Percentiles rank a stretch among this genome's conserved stretches.
Conservation (phyloP, 1,284 basidiomycete genomes). For the Fistulinella cinereoalba region DNA sequence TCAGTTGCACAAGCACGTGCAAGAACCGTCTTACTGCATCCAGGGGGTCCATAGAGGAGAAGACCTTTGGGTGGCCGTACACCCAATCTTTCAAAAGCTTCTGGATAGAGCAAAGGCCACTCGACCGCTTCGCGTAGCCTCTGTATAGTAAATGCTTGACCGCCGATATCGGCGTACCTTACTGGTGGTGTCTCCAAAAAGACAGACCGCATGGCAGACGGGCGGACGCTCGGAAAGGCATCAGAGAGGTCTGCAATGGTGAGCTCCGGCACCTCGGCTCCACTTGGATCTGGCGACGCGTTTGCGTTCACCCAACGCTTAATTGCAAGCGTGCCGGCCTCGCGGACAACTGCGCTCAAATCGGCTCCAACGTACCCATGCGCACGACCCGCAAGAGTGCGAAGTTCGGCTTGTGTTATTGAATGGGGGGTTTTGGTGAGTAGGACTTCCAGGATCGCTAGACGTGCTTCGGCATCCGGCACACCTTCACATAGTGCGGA, state of each 20-base stretch:
- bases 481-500: conserved; percentile 57
- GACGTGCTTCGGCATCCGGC: conserved; percentile 81
- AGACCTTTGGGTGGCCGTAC: conserved; percentile 89
- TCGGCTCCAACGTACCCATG: conserved; percentile 99
- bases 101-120: conserved; percentile 89
- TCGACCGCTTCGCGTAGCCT: conserved; percentile 88
- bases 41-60: conserved; percentile 94
- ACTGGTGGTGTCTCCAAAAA: conserved; percentile 86
- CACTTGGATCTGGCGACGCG: conserved; percentile 10
- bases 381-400: conserved; percentile 70
- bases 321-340: conserved; percentile 90
- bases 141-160: conserved; percentile 76
- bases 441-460: conserved; percentile 81
- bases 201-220: conserved; percentile 92
- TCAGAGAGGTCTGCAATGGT: conserved; percentile 64
- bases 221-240: conserved; percentile 78
- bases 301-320: conserved; percentile 67
- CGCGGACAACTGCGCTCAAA: conserved; percentile 86
- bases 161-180: conserved; percentile 87
- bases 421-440: conserved; percentile 79
- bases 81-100: conserved; percentile 84
- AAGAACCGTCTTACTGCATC: conserved; percentile 95
- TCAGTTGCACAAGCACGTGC: conserved; percentile 94
- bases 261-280: conserved; percentile 37
- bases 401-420: conserved; percentile 61